These are phyloP conservation scores for Codiaeum variegatum DNA, from an alignment of 441 rosid genomes.

Conservation along the genomic window DNA sequence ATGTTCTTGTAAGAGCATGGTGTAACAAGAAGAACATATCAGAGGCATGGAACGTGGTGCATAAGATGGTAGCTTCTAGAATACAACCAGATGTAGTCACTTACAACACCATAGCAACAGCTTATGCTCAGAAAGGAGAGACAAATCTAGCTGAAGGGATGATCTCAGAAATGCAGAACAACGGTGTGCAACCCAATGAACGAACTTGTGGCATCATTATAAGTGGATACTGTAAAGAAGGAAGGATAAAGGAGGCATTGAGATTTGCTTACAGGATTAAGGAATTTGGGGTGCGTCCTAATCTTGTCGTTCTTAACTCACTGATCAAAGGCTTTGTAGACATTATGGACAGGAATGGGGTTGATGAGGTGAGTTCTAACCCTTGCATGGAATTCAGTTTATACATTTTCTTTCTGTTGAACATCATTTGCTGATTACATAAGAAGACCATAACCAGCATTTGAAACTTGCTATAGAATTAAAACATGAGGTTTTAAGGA, in stretches of 20 bases:
- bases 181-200: slow-evolving; percentile 56
- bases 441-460: background rate
- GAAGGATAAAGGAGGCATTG: slow-evolving; percentile 66
- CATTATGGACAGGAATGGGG: slow-evolving; percentile 58
- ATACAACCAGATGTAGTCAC: slow-evolving; percentile 77
- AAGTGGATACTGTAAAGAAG: slow-evolving; percentile 79
- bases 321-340: slow-evolving; percentile 77
- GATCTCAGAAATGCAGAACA: slow-evolving; percentile 65
- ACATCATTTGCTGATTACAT: background rate
- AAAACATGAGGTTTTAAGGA: background rate
- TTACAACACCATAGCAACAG: slow-evolving; percentile 76
- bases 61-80: slow-evolving; percentile 65
- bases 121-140: slow-evolving; percentile 60
- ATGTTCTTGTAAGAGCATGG: slow-evolving; percentile 80
- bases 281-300: slow-evolving; percentile 81
- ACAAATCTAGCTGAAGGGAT: slow-evolving; percentile 64
- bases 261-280: slow-evolving; percentile 73
- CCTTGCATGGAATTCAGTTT: background rate
- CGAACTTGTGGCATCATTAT: slow-evolving; percentile 79
- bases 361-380: slow-evolving; percentile 58
- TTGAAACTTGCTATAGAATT: background rate
- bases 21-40: slow-evolving; percentile 58
- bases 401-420: background rate
- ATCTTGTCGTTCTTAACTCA: slow-evolving; percentile 74
- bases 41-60: slow-evolving; percentile 74